Evolutionary conservation across 345 rosid genomes (phyloP), one percentile per base, ranked within the genome.

Genomic region (Cardamine chenopodiifolia): DNA sequence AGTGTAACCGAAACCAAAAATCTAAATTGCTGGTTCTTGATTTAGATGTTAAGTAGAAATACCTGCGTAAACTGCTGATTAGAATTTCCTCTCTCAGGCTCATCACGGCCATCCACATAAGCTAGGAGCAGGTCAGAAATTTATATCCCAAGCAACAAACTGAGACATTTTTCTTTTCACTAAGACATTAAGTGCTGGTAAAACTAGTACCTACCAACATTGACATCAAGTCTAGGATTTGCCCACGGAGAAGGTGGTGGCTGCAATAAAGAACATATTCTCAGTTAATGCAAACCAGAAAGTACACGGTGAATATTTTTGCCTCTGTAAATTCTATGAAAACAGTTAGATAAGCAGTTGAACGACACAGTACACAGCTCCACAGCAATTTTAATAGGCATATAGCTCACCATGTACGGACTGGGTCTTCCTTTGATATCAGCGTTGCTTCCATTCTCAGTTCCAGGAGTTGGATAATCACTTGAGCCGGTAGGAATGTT

Each of bases 21-120:
- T 35, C 31, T 29, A 60, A 67, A 61, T 40, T 75, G 17, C 42
- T 1, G 0, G 8, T 28, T 52, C 20, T 32, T 23, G 42, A 55
- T 37, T 20, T 45, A 52, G 40, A 62, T 62, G 28, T 34, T 18
- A 34, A 12, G n/a, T 39, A 12, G n/a, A 17, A 57, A 31, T 85
- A 95, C 99, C 96, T 92, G 89, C 35, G 96, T 90, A 70, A 80
- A 80, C 71, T 94, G 83, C 82, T 89, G 97, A 40, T 72, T 83
- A 75, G 94, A 78, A 79, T 82, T 71, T 80, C 87, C 88, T 83
- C 92, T 88, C 67, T 95, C 97, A 19, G 69, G 87, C 66, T 90
- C 99, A 56, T 92, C 97, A 72, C 97, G 88, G 64, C 92, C 94
- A 87, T 92, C 96, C 80, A 85, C 96, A 19, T 92, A 95, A 87